These are phyloP conservation scores for Solanum verrucosum DNA, from an alignment of 257 asterid species.

Conservation along the genomic window DNA sequence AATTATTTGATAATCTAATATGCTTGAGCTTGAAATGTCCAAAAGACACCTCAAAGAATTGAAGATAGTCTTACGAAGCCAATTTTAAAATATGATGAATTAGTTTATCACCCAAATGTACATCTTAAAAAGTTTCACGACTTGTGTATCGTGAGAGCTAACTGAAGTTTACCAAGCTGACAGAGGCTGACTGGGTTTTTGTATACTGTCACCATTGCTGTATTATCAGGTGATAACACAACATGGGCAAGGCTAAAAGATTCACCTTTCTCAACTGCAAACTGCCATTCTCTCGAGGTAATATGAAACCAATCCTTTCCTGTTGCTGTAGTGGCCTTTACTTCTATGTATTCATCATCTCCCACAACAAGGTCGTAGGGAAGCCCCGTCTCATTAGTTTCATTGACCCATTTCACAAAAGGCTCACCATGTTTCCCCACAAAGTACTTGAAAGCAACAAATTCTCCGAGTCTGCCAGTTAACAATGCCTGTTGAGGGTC, in stretches of 20 bases:
- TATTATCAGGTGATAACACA: conserved; percentile 32
- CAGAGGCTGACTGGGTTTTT: conserved; percentile 68
- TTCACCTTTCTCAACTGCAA: conserved; percentile 82
- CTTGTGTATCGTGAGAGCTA: conserved; percentile 46
- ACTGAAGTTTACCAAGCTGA: conserved; percentile 63
- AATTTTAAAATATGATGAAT: too few species aligned
- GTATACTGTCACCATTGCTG: conserved; percentile 60
- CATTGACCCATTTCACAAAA: conserved; percentile 76
- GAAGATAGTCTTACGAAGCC: too few species aligned
- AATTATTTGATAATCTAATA: too few species aligned
- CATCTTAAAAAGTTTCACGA: neutral
- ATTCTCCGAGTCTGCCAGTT: conserved; percentile 81
- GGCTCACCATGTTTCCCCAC: conserved; percentile 21
- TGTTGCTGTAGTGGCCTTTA: conserved; percentile 59
- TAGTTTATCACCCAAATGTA: neutral
- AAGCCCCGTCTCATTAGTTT: conserved; percentile 61
- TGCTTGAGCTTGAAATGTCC: too few species aligned
- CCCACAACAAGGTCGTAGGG: conserved; percentile 71
- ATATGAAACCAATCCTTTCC: conserved; percentile 65
- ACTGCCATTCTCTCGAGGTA: conserved; percentile 79
- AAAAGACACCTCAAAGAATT: too few species aligned
- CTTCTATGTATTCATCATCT: conserved; percentile 67
- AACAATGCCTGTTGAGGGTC: conserved; percentile 43
- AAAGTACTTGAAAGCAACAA: conserved; percentile 61
- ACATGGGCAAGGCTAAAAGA: conserved; percentile 80